Base-by-base conservation (phyloP, 441 rosid species). In the Jatropha multifida region DNA sequence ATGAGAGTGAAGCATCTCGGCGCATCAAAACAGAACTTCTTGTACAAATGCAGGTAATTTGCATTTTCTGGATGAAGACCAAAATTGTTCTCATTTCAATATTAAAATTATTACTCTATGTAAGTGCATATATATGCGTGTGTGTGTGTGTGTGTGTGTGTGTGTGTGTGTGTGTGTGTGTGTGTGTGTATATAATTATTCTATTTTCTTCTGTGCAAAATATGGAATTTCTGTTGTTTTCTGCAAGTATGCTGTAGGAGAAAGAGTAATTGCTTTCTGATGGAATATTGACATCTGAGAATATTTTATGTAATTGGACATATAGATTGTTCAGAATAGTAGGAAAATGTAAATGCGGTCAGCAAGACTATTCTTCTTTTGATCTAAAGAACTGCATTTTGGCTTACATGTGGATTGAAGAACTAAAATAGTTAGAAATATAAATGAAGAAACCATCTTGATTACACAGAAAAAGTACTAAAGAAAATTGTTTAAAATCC, bases 1-100 rank as follows among this genome's bases (percentile, higher is more conserved):
- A 94, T 58, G 98, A 94, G 81, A 92, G 94, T 74, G 97, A 94
- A 92, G 97, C 98, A 32, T 94, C 98, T 63, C 84, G 97, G 71
- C 95, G 98, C 69, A 90, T 94, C 77, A 94, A 94, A 87, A 94
- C 98, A 0, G 98, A 92, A 85, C 96, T 94, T 81, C 96, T 94
- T 66, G 98, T 94, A 75, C 96, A 94, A 81, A 94, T 94, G 96
- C 98, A 94, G 97, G 98, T 94, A 83, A 75, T 59, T 74, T 3
- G 63, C 65, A 32, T 27, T 40, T 10, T 5, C 32, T 52, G 66
- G 27, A 27, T 58, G 9, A 44, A 69, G 48, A 58, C 51, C 42
- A 54, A 68, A 62, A 48, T 49, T 4, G 14, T 40, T 48, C 68
- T 10, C 3, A 3, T 55, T 62, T 49, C 46, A 48, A 44, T 38